Conservation (phyloP, 352 stramenopile species). For the Phytophthora fragariae region DNA sequence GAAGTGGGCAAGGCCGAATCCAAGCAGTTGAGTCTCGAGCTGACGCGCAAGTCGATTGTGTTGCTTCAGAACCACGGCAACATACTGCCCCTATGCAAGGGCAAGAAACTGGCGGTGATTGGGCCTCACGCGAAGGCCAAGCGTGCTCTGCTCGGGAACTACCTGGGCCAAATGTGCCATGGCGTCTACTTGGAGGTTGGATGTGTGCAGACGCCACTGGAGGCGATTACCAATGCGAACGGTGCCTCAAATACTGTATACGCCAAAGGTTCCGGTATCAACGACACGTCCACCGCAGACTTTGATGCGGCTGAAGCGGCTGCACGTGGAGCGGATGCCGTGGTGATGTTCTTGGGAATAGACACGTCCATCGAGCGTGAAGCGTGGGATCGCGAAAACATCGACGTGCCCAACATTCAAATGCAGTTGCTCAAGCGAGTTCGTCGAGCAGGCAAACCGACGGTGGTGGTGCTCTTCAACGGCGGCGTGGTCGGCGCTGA, state of each 20-base stretch:
- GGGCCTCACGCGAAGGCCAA: slow-evolving; percentile 73
- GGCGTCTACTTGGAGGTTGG: slow-evolving; percentile 60
- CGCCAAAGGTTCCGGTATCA: slow-evolving; percentile 59
- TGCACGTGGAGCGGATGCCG: slow-evolving; percentile 45
- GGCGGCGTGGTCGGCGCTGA: slow-evolving; percentile 82
- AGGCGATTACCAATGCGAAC: slow-evolving; percentile 53
- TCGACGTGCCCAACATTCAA: slow-evolving; percentile 72
- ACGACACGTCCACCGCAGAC: slow-evolving; percentile 51
- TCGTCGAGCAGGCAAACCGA: slow-evolving; percentile 54
- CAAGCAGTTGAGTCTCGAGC: slow-evolving; percentile 70
- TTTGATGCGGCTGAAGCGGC: slow-evolving; percentile 54
- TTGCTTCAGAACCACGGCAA: slow-evolving; percentile 92
- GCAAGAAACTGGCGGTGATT: slow-evolving; percentile 69
- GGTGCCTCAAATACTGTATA: slow-evolving; percentile 41
- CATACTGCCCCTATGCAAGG: slow-evolving; percentile 72
- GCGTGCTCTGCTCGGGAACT: slow-evolving; percentile 78
- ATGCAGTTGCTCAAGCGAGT: slow-evolving; percentile 71
- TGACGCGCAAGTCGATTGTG: slow-evolving; percentile 91
- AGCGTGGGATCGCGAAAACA: slow-evolving; percentile 64
- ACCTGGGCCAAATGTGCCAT: slow-evolving; percentile 66
- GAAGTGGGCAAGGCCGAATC: slow-evolving; percentile 79
- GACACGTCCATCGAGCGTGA: slow-evolving; percentile 80
- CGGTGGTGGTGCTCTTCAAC: slow-evolving; percentile 87
- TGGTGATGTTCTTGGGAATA: slow-evolving; percentile 84
- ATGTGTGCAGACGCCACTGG: slow-evolving; percentile 70